phyloP scores from a whole-genome alignment of 2,329 filamentous ascomycete genomes.

The Epichloe glyceriae region DNA sequence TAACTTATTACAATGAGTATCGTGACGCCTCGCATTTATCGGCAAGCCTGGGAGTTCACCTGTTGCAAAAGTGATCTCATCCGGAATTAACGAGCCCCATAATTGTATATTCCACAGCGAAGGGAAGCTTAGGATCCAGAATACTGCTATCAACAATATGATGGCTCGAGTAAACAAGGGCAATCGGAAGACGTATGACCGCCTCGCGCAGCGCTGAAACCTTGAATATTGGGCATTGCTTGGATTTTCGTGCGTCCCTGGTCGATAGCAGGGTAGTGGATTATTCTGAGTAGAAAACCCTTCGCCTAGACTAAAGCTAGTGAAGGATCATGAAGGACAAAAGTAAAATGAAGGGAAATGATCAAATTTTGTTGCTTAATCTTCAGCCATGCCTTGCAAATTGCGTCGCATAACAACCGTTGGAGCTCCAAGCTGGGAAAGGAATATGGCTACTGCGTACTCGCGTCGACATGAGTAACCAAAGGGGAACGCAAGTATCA shows the following conservation, averaged over 20 bases:
- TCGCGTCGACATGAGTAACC: not conserved
- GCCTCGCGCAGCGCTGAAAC: conserved; percentile 61
- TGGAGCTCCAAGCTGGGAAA: not conserved
- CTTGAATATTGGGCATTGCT: conserved; percentile 11
- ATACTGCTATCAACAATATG: conserved; percentile 45
- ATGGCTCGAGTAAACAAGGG: conserved; percentile 73
- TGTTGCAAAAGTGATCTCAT: conserved; percentile 55
- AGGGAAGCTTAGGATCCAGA: conserved; percentile 56
- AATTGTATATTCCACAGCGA: conserved; percentile 57
- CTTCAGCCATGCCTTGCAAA: not conserved
- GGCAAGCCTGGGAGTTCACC: conserved; percentile 35
- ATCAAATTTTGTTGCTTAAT: not conserved
- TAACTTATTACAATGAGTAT: not conserved
- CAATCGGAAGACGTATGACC: conserved; percentile 72
- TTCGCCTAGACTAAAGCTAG: not conserved
- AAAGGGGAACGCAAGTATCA: not conserved
- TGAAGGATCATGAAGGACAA: too few species aligned
- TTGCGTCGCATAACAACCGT: not conserved
- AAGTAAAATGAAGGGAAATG: not conserved
- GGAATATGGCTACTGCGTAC: not conserved
- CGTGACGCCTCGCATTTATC: not conserved
- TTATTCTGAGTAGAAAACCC: not conserved
- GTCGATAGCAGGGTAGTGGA: not conserved
- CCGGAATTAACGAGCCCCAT: conserved; percentile 70
- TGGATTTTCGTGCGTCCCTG: not conserved